phyloP scores from a whole-genome alignment of 2,329 filamentous ascomycete species.

The Sporothrix dimorphospora region DNA sequence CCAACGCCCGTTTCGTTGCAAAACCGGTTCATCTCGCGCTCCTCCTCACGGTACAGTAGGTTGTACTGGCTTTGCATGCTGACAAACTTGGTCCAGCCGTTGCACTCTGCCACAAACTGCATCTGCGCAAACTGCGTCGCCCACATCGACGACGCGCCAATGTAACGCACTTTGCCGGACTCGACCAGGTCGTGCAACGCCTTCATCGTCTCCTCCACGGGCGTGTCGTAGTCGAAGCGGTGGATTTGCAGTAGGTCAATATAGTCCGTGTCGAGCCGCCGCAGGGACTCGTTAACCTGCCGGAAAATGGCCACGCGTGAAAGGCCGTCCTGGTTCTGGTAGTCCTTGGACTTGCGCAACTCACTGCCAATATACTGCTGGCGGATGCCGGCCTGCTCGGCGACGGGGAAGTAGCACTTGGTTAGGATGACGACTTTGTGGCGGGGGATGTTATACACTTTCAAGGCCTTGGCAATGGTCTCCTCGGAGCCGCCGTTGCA shows the following conservation, averaged over 20 bases:
- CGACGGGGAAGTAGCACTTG: slow-evolving; percentile 58
- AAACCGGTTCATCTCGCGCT: slow-evolving; percentile 46
- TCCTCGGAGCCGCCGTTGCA: slow-evolving; percentile 58
- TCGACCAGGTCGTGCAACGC: slow-evolving; percentile 59
- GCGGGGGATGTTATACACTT: slow-evolving; percentile 58
- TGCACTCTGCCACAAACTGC: slow-evolving; percentile 53
- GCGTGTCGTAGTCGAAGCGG: slow-evolving; percentile 53
- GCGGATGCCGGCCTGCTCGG: slow-evolving; percentile 43
- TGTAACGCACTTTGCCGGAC: slow-evolving; percentile 55
- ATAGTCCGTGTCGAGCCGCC: slow-evolving; percentile 54
- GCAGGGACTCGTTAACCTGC: slow-evolving; percentile 61
- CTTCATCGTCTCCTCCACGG: slow-evolving; percentile 60
- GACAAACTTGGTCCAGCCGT: slow-evolving; percentile 59
- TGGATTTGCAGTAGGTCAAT: slow-evolving; percentile 64
- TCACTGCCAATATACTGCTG: not conserved
- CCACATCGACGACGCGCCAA: slow-evolving; percentile 50
- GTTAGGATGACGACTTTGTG: slow-evolving; percentile 60
- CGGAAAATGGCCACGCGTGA: slow-evolving; percentile 66
- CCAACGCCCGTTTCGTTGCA: slow-evolving; percentile 42
- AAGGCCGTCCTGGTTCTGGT: slow-evolving; percentile 46
- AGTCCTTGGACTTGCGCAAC: slow-evolving; percentile 36
- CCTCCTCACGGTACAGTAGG: slow-evolving; percentile 60
- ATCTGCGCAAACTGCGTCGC: slow-evolving; percentile 50
- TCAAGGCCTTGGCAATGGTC: slow-evolving; percentile 61
- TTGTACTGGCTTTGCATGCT: slow-evolving; percentile 60